These are phyloP conservation scores for Ceratobasidium sp. DNA, from an alignment of 1,284 basidiomycete genomes.

Conservation along the genomic window DNA sequence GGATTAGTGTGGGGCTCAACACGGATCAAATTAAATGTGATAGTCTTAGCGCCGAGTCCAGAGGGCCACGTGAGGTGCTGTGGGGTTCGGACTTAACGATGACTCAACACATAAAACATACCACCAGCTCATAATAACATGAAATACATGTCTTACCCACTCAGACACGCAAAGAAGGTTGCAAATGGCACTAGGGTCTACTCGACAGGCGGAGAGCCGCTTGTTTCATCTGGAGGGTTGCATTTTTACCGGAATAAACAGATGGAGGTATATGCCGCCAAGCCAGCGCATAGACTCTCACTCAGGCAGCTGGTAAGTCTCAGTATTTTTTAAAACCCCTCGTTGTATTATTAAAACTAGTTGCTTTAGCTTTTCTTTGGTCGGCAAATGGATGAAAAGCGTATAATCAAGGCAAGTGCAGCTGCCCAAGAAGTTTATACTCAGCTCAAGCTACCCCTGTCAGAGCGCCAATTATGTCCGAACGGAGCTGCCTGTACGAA, in stretches of 20 bases:
- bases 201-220: conserved; percentile 27
- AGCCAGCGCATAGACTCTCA: conserved; percentile 76
- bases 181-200: neutral
- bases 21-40: conserved; percentile 33
- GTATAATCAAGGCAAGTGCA: conserved; percentile 70
- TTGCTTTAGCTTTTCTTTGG: conserved; percentile 72
- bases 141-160: conserved; percentile 6
- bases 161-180: neutral
- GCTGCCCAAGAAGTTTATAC: neutral
- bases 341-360: conserved; percentile 17
- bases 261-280: conserved; percentile 82
- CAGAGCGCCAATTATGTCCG: conserved; percentile 91
- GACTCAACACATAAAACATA: conserved; percentile 23
- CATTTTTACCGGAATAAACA: conserved; percentile 90
- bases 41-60: conserved; percentile 14
- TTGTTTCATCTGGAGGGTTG: conserved; percentile 31
- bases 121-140: conserved; percentile 5
- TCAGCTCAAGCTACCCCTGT: conserved; percentile 21
- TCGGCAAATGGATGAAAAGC: conserved; percentile 76
- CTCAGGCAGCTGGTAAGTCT: conserved; percentile 79
- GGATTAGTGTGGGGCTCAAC: conserved; percentile 17
- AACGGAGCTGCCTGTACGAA: conserved; percentile 86
- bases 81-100: conserved; percentile 37
- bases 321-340: conserved; percentile 45
- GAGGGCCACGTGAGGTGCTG: conserved; percentile 11